Conservation (phyloP, 2,329 filamentous ascomycete species). For the Basipetospora chlamydospora region DNA sequence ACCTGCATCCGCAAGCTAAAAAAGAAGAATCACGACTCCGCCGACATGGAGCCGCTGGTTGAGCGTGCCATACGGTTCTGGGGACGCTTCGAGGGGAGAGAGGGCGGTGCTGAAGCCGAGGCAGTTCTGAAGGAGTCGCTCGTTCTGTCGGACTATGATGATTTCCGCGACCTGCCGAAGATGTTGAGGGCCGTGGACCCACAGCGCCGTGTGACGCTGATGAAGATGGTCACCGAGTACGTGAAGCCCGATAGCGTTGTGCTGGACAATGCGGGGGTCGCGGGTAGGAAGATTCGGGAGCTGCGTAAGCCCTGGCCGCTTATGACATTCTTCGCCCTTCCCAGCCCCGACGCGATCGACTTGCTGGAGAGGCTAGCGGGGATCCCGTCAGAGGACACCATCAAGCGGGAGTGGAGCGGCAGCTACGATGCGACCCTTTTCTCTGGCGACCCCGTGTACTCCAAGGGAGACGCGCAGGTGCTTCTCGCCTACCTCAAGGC, state of each 20-base stretch:
- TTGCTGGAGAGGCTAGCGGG: background rate
- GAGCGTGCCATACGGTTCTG: background rate
- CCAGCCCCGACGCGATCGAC: background rate
- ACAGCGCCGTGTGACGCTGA: background rate
- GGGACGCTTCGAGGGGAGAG: background rate
- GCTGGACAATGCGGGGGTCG: background rate
- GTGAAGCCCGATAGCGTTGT: background rate
- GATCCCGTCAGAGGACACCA: background rate
- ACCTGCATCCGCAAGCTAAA: background rate
- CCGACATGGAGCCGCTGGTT: background rate
- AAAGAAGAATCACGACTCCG: background rate
- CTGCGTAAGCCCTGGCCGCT: background rate
- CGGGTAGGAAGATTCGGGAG: background rate
- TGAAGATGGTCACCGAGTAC: background rate
- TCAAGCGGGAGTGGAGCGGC: background rate
- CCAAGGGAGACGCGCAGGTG: background rate
- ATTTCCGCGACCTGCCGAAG: background rate
- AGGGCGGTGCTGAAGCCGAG: too few relatives aligned
- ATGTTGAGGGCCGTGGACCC: background rate
- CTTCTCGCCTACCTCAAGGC: background rate
- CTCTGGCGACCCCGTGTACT: background rate
- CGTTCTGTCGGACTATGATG: background rate
- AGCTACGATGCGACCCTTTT: background rate
- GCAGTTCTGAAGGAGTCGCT: too few relatives aligned
- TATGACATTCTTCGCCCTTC: background rate